Evolutionary conservation across 1,284 basidiomycete genomes (phyloP).

Genomic region (Rhodotorula sp.): DNA sequence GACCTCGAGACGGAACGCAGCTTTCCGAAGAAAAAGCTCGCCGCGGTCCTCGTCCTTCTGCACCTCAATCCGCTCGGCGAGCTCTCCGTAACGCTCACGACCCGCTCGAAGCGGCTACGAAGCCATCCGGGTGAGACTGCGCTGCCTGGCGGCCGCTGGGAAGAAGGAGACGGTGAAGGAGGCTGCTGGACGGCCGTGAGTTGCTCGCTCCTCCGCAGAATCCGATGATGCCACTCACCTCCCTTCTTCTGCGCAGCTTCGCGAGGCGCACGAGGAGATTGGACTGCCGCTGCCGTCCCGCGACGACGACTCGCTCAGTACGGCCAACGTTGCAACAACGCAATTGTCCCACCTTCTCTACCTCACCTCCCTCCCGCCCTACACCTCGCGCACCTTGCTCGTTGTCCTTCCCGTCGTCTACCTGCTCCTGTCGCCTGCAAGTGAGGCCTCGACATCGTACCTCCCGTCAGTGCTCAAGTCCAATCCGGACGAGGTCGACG

Average conservation of each 20-base stretch:
- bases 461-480: background rate
- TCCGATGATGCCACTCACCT: too few relatives aligned
- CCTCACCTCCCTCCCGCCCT: conserved; percentile 41
- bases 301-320: background rate
- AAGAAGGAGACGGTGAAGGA: conserved; percentile 27
- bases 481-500: conserved; percentile 41
- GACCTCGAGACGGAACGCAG: conserved; percentile 4
- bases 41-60: conserved; percentile 43
- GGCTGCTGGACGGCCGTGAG: conserved; percentile 38
- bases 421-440: conserved; percentile 23
- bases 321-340: background rate
- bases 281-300: conserved; percentile 16
- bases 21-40: conserved; percentile 27
- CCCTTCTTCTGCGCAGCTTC: conserved; percentile 17
- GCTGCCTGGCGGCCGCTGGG: conserved; percentile 42
- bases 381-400: conserved; percentile 43
- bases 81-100: conserved; percentile 40
- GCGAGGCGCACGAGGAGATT: conserved; percentile 45
- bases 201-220: background rate
- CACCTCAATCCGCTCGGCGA: conserved; percentile 29
- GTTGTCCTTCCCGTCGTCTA: conserved; percentile 44
- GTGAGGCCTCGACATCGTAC: background rate
- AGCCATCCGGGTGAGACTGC: conserved; percentile 45
- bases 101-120: conserved; percentile 35
- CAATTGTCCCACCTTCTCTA: conserved; percentile 20